A percentile compares a stretch with the other conserved stretches of the same genome.
These are phyloP conservation scores for Emergomyces orientalis DNA, from an alignment of 2,329 filamentous ascomycete species.

Conservation along the genomic window DNA sequence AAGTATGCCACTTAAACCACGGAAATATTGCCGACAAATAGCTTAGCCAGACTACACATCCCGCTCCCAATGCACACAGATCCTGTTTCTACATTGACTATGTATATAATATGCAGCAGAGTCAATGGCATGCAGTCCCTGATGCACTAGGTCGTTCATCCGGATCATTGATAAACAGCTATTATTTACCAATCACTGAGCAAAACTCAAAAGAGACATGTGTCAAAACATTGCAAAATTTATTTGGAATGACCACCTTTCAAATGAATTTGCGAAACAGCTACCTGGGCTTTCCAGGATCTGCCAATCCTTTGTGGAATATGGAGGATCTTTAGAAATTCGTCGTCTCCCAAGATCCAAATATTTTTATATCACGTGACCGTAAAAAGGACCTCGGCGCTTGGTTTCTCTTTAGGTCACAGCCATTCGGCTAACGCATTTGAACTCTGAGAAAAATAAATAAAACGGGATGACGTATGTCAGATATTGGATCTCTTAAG, in stretches of 20 bases:
- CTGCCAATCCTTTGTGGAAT: neutral
- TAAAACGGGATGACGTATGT: too few species aligned
- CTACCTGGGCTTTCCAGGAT: neutral
- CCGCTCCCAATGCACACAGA: neutral
- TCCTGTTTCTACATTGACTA: neutral
- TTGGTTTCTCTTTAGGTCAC: too few species aligned
- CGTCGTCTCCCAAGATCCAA: too few species aligned
- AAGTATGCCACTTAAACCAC: neutral
- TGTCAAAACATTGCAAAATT: neutral
- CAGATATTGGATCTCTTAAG: too few species aligned
- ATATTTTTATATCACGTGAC: neutral
- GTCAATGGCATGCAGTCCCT: neutral
- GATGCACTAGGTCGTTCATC: neutral
- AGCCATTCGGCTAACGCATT: too few species aligned
- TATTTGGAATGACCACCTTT: neutral
- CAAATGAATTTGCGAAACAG: neutral
- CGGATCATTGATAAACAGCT: neutral
- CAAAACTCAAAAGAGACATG: neutral
- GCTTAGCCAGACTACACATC: neutral
- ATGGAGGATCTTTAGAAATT: neutral
- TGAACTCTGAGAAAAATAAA: too few species aligned
- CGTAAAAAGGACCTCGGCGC: too few species aligned
- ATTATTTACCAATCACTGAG: neutral
- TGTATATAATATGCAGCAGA: neutral
- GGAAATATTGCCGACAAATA: neutral